A percentile compares a stretch with the other conserved stretches of the same genome.
Conservation (phyloP, 192 early-diverging fungal species). For the Endogone sp. region DNA sequence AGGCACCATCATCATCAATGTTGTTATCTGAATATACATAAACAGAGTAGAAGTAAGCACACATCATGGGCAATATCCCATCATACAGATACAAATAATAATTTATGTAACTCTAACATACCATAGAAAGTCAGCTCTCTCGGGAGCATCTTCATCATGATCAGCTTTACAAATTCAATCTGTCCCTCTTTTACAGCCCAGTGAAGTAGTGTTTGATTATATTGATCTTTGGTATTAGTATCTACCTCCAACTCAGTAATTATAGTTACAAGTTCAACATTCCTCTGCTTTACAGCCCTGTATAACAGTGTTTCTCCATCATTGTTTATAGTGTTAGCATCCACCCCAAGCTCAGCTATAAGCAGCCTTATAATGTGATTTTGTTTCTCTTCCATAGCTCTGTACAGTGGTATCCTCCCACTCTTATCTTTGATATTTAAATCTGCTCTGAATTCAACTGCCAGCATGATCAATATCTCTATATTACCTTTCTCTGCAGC, state of each 20-base stretch:
- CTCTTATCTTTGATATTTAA: background rate
- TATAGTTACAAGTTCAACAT: background rate
- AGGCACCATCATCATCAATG: no score
- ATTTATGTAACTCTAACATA: no score
- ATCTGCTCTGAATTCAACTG: background rate
- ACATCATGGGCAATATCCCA: no score
- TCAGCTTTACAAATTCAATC: no score
- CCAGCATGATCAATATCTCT: background rate
- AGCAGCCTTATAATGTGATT: background rate
- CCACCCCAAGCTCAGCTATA: background rate
- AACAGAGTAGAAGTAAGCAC: no score
- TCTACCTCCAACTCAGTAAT: background rate
- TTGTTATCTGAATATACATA: no score
- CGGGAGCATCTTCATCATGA: no score
- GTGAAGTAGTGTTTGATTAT: background rate
- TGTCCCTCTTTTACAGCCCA: background rate
- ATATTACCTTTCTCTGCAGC: background rate
- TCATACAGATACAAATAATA: no score
- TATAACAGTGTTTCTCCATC: background rate
- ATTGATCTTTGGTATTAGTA: background rate
- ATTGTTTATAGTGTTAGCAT: background rate
- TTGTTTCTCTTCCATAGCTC: background rate
- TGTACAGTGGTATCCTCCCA: background rate
- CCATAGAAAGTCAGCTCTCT: no score
- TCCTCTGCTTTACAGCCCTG: background rate